Base-by-base conservation (phyloP, 2,329 filamentous ascomycete species). In the Colletotrichum musae region DNA sequence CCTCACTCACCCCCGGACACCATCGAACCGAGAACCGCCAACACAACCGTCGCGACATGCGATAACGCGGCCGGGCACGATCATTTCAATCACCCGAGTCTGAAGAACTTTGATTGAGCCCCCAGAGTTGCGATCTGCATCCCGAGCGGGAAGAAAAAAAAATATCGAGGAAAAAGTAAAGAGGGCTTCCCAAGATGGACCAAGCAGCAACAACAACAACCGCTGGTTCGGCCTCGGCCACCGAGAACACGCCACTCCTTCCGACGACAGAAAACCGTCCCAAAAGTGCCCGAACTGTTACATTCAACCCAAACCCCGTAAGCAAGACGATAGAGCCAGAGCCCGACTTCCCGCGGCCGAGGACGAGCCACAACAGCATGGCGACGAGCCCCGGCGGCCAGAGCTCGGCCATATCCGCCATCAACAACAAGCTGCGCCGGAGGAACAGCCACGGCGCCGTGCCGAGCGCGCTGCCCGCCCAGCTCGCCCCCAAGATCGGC, bases 401-500 rank as follows among this genome's bases (percentile, higher is more conserved):
- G 62, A 80, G 74, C 60, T 86, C 86, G 26, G 86, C 88, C 18
- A 91, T 97, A 26, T 91, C 94, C 5, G 89, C 92, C 3, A 83
- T 98, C 74, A 97, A 98, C 81, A 95, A 86, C 86, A 97, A 95
- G 81, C 86, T 98, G 54, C 91, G 94, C 63, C 87, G 95, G 75
- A 89, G 95, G 72, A 96, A 97, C 76, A 97, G 94, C 80, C 92
- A 94, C 75, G 92, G 93, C 18, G 80, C 78, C 21, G 78, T 82
- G 2, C 77, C 79, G 45, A 78, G 81, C 43, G 79, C 80, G 63
- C 73, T 80, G 45, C 74, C 77, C 28, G 75, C 81, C 43, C 77
- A 81, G 7, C 76, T 80, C 13, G 70, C 78, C 2, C 81, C 88
- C 60, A 98, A 98, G 82, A 94, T 98, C 68, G 96, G 96, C 2